These are phyloP conservation scores for Phytophthora constricta DNA, from an alignment of 352 stramenopile genomes.

Conservation along the genomic window DNA sequence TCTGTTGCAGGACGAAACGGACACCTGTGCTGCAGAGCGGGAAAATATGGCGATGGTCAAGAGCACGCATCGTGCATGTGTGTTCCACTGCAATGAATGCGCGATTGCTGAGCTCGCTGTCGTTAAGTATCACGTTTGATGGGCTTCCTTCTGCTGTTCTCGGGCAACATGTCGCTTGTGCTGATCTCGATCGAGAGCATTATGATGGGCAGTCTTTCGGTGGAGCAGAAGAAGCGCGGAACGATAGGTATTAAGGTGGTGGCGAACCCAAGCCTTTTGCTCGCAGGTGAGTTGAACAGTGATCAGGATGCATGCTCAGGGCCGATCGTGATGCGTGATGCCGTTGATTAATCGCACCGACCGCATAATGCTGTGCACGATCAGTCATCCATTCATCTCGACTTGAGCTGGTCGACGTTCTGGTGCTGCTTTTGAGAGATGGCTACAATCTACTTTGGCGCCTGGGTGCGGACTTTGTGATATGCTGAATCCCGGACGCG, in stretches of 20 bases:
- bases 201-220: no score
- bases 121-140: no score
- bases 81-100: no score
- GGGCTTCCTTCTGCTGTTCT: no score
- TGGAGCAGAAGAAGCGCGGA: slow-evolving; percentile 94
- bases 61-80: no score
- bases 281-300: slow-evolving; percentile 93
- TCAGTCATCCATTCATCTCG: slow-evolving; percentile 69
- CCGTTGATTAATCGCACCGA: slow-evolving; percentile 84
- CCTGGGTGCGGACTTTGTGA: slow-evolving; percentile 77
- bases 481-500: slow-evolving; percentile 77
- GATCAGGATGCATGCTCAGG: slow-evolving; percentile 90
- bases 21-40: no score
- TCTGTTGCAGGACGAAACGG: no score
- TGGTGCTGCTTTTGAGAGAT: slow-evolving; percentile 82
- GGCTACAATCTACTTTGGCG: slow-evolving; percentile 85
- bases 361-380: slow-evolving; percentile 84
- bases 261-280: slow-evolving; percentile 92
- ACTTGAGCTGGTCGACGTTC: slow-evolving; percentile 93
- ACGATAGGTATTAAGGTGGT: slow-evolving; percentile 93
- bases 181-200: no score
- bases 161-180: no score
- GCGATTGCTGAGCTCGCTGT: no score
- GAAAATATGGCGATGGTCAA: no score
- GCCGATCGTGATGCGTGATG: slow-evolving; percentile 89